phyloP scores from a whole-genome alignment of 1,284 basidiomycete species.

The Rhodotorula sp. region DNA sequence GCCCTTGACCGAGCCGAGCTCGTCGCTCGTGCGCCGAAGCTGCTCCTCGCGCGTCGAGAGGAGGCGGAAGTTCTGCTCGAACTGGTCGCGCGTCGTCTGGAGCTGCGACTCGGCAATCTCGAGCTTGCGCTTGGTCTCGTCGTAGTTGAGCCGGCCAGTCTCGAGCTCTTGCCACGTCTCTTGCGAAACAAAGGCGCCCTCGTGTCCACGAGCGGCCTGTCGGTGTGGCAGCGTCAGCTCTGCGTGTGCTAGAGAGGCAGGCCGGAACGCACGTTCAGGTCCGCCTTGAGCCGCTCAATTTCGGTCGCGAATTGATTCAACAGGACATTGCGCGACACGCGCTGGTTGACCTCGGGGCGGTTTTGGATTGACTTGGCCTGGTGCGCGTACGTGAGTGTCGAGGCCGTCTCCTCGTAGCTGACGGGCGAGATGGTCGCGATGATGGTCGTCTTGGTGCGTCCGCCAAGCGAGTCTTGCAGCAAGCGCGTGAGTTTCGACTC shows the following conservation, averaged over 20 bases:
- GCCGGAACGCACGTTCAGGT: conserved; percentile 60
- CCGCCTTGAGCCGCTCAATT: conserved; percentile 89
- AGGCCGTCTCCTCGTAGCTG: conserved; percentile 96
- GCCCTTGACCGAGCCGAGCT: conserved; percentile 34
- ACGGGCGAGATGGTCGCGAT: conserved; percentile 94
- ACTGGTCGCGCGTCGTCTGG: conserved; percentile 77
- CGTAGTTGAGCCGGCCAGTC: conserved; percentile 60
- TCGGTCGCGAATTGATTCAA: conserved; percentile 95
- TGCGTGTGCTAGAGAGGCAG: background rate
- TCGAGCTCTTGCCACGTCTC: conserved; percentile 83
- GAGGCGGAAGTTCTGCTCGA: conserved; percentile 78
- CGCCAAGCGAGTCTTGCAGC: conserved; percentile 98
- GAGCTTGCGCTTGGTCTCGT: conserved; percentile 77
- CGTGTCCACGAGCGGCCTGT: conserved; percentile 82
- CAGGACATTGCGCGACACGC: conserved; percentile 87
- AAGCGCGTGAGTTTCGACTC: conserved; percentile 89
- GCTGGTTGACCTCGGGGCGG: conserved; percentile 91
- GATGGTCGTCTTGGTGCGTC: conserved; percentile 95
- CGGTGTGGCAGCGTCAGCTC: background rate
- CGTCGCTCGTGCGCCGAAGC: conserved; percentile 30
- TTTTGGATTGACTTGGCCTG: conserved; percentile 96
- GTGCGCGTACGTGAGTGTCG: conserved; percentile 95
- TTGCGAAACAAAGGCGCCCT: conserved; percentile 87
- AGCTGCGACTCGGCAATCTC: conserved; percentile 81
- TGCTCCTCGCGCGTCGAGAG: conserved; percentile 52